A percentile compares a stretch with the other conserved stretches of the same genome.
Evolutionary conservation across 2,329 filamentous ascomycete genomes (phyloP).

Genomic region (Colletotrichum filicis): DNA sequence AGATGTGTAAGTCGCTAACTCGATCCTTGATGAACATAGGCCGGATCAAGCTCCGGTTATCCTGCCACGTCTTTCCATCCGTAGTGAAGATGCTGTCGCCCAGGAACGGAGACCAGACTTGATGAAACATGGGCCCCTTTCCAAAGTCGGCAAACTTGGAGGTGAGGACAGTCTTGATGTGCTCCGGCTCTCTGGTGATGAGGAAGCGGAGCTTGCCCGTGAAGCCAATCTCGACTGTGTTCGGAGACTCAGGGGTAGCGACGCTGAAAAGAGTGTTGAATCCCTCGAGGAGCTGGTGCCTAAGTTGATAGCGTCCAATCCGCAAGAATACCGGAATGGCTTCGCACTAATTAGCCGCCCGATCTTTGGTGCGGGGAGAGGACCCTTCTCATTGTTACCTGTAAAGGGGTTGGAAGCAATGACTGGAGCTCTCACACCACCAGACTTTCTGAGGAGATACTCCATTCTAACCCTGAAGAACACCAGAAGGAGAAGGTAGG

Average conservation of each 20-base stretch:
- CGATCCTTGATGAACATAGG: conserved; percentile 63
- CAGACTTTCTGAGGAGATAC: conserved; percentile 20
- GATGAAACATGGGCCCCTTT: conserved; percentile 55
- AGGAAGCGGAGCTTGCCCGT: conserved; percentile 49
- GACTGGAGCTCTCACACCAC: conserved; percentile 33
- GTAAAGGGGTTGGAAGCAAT: conserved; percentile 35
- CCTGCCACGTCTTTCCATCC: conserved; percentile 64
- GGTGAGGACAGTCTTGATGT: conserved; percentile 56
- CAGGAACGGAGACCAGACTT: conserved; percentile 57
- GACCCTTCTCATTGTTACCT: conserved; percentile 1
- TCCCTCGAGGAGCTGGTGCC: conserved; percentile 44
- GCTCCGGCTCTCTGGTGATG: conserved; percentile 64
- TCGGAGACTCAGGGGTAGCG: conserved; percentile 45
- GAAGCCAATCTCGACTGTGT: conserved; percentile 50
- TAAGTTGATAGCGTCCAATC: conserved; percentile 28
- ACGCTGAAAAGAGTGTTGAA: conserved; percentile 43
- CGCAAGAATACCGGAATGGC: conserved; percentile 32
- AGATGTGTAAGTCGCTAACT: conserved; percentile 62
- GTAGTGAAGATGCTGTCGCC: conserved; percentile 67
- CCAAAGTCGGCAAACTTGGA: conserved; percentile 67
- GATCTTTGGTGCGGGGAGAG: not conserved
- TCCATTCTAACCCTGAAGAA: conserved; percentile 19
- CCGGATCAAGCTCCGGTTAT: conserved; percentile 62
- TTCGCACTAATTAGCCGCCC: conserved; percentile 8
- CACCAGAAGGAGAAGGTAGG: conserved; percentile 15